Evolutionary conservation across 1,139 yeast genomes (phyloP).

Genomic region (Debaryomycetaceae sp.): DNA sequence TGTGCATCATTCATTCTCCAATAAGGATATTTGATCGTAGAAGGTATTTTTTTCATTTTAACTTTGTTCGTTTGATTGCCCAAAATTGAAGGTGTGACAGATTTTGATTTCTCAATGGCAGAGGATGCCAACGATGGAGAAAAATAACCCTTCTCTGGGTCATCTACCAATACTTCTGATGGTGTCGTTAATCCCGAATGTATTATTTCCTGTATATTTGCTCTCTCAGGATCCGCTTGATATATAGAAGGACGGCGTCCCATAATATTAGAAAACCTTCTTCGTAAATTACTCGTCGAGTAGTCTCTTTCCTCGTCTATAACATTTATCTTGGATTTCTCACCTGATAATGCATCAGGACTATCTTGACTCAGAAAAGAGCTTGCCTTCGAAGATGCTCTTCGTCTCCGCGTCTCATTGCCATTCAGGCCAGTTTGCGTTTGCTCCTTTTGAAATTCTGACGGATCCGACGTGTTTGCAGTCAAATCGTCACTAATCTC

Average conservation of each 20-base stretch:
- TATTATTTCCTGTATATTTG: slow-evolving; percentile 38
- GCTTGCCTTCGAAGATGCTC: neutral
- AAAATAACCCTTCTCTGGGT: slow-evolving; percentile 24
- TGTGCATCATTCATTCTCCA: slow-evolving; percentile 85
- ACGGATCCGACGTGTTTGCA: slow-evolving; percentile 8
- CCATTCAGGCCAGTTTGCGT: neutral
- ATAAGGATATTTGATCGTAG: slow-evolving; percentile 59
- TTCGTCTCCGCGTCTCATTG: neutral
- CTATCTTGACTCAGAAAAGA: neutral
- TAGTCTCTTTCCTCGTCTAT: slow-evolving; percentile 17
- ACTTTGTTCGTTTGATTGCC: slow-evolving; percentile 16
- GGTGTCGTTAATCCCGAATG: slow-evolving; percentile 43
- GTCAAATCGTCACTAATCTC: slow-evolving; percentile 32
- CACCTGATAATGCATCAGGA: neutral
- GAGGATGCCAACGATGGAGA: slow-evolving; percentile 1
- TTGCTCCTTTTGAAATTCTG: slow-evolving; percentile 2
- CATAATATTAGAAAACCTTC: slow-evolving; percentile 37
- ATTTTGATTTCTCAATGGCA: slow-evolving; percentile 2
- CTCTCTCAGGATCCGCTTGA: slow-evolving; percentile 37
- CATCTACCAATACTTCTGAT: slow-evolving; percentile 40
- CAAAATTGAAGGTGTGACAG: slow-evolving; percentile 5
- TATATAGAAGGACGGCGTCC: slow-evolving; percentile 44
- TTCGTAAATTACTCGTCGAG: slow-evolving; percentile 27
- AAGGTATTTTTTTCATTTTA: slow-evolving; percentile 50
- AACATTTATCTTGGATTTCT: slow-evolving; percentile 1